These are phyloP conservation scores for Elsinoe australis DNA, from an alignment of 2,329 filamentous ascomycete genomes.

Conservation along the genomic window DNA sequence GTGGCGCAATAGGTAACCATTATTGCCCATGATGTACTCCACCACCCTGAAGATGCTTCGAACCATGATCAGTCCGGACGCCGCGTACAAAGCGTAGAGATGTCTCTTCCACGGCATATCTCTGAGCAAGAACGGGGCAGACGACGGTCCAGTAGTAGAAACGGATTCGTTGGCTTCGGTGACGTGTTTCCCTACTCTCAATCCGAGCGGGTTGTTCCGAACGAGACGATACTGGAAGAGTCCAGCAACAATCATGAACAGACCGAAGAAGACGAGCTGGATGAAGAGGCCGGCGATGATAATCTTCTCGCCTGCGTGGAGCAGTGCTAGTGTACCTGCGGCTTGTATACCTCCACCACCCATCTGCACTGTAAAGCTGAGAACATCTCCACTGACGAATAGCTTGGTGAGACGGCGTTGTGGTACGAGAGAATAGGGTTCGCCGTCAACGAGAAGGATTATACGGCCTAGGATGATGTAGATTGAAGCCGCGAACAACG, in stretches of 20 bases:
- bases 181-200: too few species aligned
- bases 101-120: conserved; percentile 33
- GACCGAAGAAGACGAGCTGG: conserved; percentile 45
- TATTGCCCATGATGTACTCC: conserved; percentile 42
- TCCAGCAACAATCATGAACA: conserved; percentile 37
- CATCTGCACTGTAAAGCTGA: conserved; percentile 43
- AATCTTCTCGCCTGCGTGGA: conserved; percentile 35
- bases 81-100: conserved; percentile 38
- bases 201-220: too few species aligned
- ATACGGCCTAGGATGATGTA: conserved; percentile 45
- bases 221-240: conserved; percentile 28
- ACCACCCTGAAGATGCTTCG: conserved; percentile 43
- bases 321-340: conserved; percentile 24
- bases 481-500: conserved; percentile 44
- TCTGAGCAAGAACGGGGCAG: conserved; percentile 3
- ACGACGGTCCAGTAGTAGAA: too few species aligned
- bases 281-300: conserved; percentile 44
- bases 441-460: conserved; percentile 36
- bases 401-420: conserved; percentile 40
- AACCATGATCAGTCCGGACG: conserved; percentile 42
- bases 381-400: conserved; percentile 43
- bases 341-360: conserved; percentile 39
- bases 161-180: too few species aligned
- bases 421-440: conserved; percentile 38
- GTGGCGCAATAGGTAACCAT: conserved; percentile 38